A percentile compares a stretch with the other conserved stretches of the same genome.
Evolutionary conservation across 2,329 filamentous ascomycete genomes (phyloP).

Genomic region (Penicillium sp.): DNA sequence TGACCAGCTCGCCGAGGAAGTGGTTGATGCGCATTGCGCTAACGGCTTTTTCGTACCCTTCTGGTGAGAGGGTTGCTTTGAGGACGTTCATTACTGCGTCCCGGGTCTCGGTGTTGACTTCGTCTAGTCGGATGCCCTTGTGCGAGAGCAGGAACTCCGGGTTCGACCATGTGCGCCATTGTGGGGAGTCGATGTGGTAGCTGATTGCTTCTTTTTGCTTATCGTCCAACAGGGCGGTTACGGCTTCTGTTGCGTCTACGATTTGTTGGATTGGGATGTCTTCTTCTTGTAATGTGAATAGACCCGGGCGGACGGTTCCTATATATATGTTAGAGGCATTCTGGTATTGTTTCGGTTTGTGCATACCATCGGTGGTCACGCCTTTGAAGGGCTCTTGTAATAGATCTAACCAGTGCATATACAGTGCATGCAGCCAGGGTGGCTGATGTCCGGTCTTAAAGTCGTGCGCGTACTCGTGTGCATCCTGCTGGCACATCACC

Average conservation of each 20-base stretch:
- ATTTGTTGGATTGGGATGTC: conserved; percentile 59
- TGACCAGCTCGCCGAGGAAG: conserved; percentile 67
- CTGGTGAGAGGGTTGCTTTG: conserved; percentile 59
- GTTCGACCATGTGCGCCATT: conserved; percentile 71
- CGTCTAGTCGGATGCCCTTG: conserved; percentile 69
- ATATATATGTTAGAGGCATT: neutral
- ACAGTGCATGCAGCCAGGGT: conserved; percentile 65
- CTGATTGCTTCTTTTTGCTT: conserved; percentile 50
- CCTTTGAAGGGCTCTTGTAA: conserved; percentile 66
- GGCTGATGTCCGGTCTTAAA: conserved; percentile 60
- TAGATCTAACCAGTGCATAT: conserved; percentile 57
- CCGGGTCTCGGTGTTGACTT: conserved; percentile 48
- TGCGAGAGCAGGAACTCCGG: conserved; percentile 68
- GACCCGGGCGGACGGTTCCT: conserved; percentile 52
- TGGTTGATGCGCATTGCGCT: conserved; percentile 71
- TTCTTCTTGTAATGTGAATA: conserved; percentile 64
- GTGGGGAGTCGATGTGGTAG: conserved; percentile 65
- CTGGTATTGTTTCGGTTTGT: neutral
- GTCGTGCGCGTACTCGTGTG: conserved; percentile 59
- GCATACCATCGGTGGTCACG: conserved; percentile 64
- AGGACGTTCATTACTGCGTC: conserved; percentile 57
- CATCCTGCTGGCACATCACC: conserved; percentile 60
- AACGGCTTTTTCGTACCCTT: conserved; percentile 69
- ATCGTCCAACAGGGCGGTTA: conserved; percentile 49
- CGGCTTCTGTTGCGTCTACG: conserved; percentile 48